These are phyloP conservation scores for Kokia cookei DNA, from an alignment of 441 rosid genomes.

Conservation along the genomic window DNA sequence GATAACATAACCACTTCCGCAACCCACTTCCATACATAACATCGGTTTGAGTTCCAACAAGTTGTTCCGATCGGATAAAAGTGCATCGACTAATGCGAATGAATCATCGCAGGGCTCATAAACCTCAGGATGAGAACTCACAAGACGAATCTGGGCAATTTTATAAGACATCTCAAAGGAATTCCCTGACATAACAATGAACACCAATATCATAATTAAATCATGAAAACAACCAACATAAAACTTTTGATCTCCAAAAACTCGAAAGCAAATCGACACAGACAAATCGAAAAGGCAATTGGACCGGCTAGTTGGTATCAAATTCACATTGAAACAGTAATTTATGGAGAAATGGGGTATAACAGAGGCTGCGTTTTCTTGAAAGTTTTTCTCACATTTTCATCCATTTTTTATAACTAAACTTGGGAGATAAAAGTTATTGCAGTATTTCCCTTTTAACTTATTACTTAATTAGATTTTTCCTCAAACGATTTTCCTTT, in stretches of 20 bases:
- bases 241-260: background rate
- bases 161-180: slow-evolving; percentile 32
- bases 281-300: background rate
- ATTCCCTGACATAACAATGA: slow-evolving; percentile 12
- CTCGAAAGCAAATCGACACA: background rate
- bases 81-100: slow-evolving; percentile 83
- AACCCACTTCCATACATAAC: slow-evolving; percentile 81
- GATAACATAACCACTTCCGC: slow-evolving; percentile 93
- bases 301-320: too few relatives aligned
- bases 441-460: background rate
- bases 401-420: too few relatives aligned
- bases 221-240: background rate
- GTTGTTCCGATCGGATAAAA: slow-evolving; percentile 60
- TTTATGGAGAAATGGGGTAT: background rate
- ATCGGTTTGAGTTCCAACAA: slow-evolving; percentile 53
- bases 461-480: background rate
- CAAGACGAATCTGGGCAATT: slow-evolving; percentile 70
- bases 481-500: background rate
- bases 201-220: background rate
- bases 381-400: too few relatives aligned
- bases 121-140: slow-evolving; percentile 83
- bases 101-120: slow-evolving; percentile 97
- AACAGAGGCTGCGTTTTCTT: background rate
- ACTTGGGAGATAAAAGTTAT: background rate
- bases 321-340: background rate